Evolutionary conservation across 208 protist species (phyloP), one percentile per base, ranked within the genome.

Genomic region (Trypanosoma theileri): DNA sequence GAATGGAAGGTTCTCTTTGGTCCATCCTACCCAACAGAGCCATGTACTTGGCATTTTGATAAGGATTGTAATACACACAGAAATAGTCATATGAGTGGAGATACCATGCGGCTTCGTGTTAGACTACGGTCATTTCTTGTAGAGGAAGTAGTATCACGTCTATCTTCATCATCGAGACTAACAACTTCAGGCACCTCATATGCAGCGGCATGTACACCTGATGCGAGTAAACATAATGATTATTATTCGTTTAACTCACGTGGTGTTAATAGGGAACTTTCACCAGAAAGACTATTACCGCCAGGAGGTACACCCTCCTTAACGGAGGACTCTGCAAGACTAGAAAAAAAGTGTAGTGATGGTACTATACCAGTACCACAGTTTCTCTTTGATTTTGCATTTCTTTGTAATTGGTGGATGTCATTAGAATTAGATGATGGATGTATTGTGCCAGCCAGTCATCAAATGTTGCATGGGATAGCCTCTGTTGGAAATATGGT

Each of bases 11-110:
- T 80, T 21, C 24, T 70, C 24, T 90, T 86, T 60, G 53, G 66
- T 3, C 59, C 68, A 1, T 59, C 63, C 19, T 90, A 90, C 63
- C 84, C 81, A 12, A 61, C 50, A 48, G 71, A 79, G 53, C 73
- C 78, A 35, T 87, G 81, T 42, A 40, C 65, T 55, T 90, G 84
- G 84, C 71, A 70, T 26, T 52, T 82, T 54, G 69, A 62, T 21
- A 69, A 80, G 51, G 64, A 44, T 55, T 69, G 22, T 65, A 66
- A 45, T 40, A 55, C 16, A 66, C n/a, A 56, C 9, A 59, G 26
- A 55, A 52, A 41, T 35, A 4, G 12, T 35, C 28, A 41, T n/a
- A 40, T 2, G 8, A 24, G 13, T 48, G 56, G 11, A 21, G 28
- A 35, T 35, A 35, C 1, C 6, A 6, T 35, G 6, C 40, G n/a